Base-by-base conservation (phyloP, 352 stramenopile genomes). In the Globisporangium heterothallicum region DNA sequence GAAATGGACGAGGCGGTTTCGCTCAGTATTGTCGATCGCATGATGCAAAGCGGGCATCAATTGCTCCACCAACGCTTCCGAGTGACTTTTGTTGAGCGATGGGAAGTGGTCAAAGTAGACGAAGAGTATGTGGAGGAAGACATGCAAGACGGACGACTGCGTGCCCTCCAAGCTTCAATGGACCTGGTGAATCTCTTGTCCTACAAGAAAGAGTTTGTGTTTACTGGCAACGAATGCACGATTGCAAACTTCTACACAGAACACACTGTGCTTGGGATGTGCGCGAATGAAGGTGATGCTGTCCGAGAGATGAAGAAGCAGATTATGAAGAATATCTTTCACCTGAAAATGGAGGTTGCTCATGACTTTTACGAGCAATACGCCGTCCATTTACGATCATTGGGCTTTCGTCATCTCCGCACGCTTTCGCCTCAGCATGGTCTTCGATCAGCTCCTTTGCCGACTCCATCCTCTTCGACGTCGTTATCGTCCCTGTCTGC, bases 201-300 rank as follows among this genome's bases (percentile, higher is more conserved):
- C 45, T 95, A 93, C 72, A 91, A 95, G 61, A 72, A 86, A 26
- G 68, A 88, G 42, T 90, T 95, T 68, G 81, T 95, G 16, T 92
- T 95, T 38, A 50, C 66, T 35, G 70, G 70, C 25, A 78, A 91
- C 7, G 80, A 88, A 42, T 72, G 71, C 32, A 66, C 66, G 7
- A 72, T 95, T 21, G 80, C 82, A 2, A 88, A 87, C 30, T 57
- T 95, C 4, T 78, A 92, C 36, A 83, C 75, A 0, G 78, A 95
- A 40, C 72, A 91, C 49, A 90, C 82, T 8, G 64, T 93, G 6
- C 53, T 81, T 12, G 75, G 71, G 6, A 91, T 93, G 74, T 78
- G 69, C 22, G 78, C 64, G 19, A 70, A 69, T 27, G 66, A 76
- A 49, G 83, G 84, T 3, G 72, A 77, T 14, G 73, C 78, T 19